Conservation (phyloP, 139 green algal genomes). For the Zygnema cylindricum region DNA sequence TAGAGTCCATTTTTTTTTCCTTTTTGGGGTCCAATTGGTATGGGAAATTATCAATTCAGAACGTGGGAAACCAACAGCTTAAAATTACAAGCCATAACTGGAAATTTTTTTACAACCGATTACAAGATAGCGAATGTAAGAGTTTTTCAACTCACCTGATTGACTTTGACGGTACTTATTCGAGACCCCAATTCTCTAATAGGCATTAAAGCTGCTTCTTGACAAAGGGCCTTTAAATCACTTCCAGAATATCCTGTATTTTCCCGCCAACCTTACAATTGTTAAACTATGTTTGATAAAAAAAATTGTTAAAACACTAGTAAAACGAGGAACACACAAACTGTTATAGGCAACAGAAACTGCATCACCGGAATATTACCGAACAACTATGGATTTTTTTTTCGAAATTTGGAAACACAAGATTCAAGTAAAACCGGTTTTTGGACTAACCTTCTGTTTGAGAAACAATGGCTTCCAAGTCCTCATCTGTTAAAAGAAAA, state of each 20-base stretch:
- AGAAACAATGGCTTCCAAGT: constrained; percentile 21
- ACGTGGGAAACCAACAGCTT: neutral
- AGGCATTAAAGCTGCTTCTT: constrained; percentile 57
- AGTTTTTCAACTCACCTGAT: constrained; percentile 51
- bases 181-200: constrained; percentile 51
- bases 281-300: no score
- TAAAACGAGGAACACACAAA: constrained; percentile 6
- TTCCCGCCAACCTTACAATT: neutral
- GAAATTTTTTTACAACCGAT: neutral
- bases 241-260: constrained; percentile 77
- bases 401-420: no score
- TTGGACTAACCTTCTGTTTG: constrained; percentile 27
- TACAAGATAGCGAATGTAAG: constrained; percentile 9
- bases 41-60: neutral
- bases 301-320: no score
- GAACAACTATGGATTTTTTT: no score
- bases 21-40: no score
- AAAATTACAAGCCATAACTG: constrained; percentile 5
- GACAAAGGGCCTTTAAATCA: constrained; percentile 80
- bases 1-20: no score
- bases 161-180: constrained; percentile 34
- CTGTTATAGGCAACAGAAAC: neutral
- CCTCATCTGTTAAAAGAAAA: neutral
- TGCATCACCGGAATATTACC: neutral
- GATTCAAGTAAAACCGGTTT: no score